These are phyloP conservation scores for Phytophthora rubi DNA, from an alignment of 352 stramenopile genomes.

Conservation along the genomic window DNA sequence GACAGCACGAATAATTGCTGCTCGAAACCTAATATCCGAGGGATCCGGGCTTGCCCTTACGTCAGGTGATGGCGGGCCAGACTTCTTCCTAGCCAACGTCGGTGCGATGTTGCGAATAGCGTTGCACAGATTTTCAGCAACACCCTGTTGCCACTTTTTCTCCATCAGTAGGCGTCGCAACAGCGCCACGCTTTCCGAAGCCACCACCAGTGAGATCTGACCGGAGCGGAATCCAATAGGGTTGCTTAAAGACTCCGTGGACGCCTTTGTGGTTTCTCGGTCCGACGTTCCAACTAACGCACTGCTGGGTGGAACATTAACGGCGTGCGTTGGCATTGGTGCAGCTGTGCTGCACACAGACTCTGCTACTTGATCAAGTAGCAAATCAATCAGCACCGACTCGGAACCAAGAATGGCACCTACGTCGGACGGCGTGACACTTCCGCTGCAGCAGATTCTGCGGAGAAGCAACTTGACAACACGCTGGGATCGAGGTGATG, in stretches of 20 bases:
- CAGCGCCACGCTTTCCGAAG: slow-evolving; percentile 85
- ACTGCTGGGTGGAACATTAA: slow-evolving; percentile 48
- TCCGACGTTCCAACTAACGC: slow-evolving; percentile 26
- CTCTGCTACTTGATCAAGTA: slow-evolving; percentile 89
- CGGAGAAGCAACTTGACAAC: slow-evolving; percentile 84
- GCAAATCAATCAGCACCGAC: slow-evolving; percentile 80
- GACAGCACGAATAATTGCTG: slow-evolving; percentile 81
- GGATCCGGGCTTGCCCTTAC: slow-evolving; percentile 18
- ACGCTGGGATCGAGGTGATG: slow-evolving; percentile 80
- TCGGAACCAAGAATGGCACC: slow-evolving; percentile 79
- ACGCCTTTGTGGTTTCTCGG: slow-evolving; percentile 32
- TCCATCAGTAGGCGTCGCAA: slow-evolving; percentile 77
- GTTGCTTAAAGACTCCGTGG: slow-evolving; percentile 81
- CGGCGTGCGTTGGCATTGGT: slow-evolving; percentile 60
- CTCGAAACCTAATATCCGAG: slow-evolving; percentile 71
- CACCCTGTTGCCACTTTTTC: slow-evolving; percentile 61
- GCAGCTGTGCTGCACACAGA: slow-evolving; percentile 83
- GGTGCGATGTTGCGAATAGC: slow-evolving; percentile 81
- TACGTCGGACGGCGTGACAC: slow-evolving; percentile 69
- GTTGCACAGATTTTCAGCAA: slow-evolving; percentile 70
- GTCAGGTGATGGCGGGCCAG: slow-evolving; percentile 18
- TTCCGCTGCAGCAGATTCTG: slow-evolving; percentile 71
- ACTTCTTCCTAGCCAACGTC: slow-evolving; percentile 55
- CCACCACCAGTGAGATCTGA: slow-evolving; percentile 78
- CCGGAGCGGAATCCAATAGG: slow-evolving; percentile 82